These are phyloP conservation scores for Ophiocordyceps australis DNA, from an alignment of 2,329 filamentous ascomycete species.

Conservation along the genomic window DNA sequence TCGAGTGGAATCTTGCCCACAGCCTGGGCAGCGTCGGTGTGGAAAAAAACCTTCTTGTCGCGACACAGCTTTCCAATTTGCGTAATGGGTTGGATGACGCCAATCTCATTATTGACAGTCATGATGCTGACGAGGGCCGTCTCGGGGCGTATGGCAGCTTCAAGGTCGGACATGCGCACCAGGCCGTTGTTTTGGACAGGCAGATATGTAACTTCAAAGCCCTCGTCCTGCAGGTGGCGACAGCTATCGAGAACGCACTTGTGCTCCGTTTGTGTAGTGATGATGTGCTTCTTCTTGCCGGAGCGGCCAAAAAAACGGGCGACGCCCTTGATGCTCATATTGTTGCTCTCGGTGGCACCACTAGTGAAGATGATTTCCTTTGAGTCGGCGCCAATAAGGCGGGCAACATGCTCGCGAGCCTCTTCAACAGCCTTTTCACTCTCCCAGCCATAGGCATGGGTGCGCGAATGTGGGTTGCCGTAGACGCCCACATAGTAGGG, in stretches of 20 bases:
- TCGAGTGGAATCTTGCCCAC: constrained; percentile 97
- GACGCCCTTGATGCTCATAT: constrained; percentile 98
- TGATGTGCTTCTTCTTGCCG: constrained; percentile 96
- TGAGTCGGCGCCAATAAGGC: constrained; percentile 77
- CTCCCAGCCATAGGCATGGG: constrained; percentile 97
- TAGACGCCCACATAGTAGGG: constrained; percentile 87
- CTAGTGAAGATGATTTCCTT: constrained; percentile 99
- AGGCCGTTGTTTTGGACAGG: constrained; percentile 80
- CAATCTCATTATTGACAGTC: constrained; percentile 99
- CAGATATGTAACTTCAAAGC: constrained; percentile 92
- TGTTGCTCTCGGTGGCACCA: constrained; percentile 95
- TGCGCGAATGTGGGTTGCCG: constrained; percentile 92
- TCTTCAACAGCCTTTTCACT: constrained; percentile 86
- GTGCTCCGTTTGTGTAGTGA: constrained; percentile 95
- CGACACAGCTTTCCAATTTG: constrained; percentile 89
- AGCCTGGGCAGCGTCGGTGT: constrained; percentile 89
- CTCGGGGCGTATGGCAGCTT: constrained; percentile 78
- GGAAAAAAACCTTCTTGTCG: constrained; percentile 89
- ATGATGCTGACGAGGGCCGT: constrained; percentile 92
- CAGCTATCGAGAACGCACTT: constrained; percentile 98
- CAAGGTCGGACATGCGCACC: constrained; percentile 65
- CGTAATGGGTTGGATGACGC: constrained; percentile 90
- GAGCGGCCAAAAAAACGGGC: constrained; percentile 83
- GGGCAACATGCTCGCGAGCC: constrained; percentile 67
- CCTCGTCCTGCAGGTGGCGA: constrained; percentile 89